These are phyloP conservation scores for Apodospora peruviana DNA, from an alignment of 495 filamentous ascomycete genomes.

Conservation along the genomic window DNA sequence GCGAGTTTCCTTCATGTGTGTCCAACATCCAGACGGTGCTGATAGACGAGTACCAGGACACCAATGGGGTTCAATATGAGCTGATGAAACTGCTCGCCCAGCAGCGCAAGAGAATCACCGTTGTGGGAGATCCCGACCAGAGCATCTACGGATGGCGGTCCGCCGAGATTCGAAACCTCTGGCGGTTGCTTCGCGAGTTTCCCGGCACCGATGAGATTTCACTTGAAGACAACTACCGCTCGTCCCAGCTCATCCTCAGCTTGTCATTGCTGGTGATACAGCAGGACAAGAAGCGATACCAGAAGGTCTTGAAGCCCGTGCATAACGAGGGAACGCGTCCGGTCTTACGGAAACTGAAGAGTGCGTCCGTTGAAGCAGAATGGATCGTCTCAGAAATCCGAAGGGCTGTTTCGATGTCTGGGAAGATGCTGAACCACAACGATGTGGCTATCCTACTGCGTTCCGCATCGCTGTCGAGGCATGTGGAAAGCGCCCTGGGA, in stretches of 20 bases:
- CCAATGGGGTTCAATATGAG: slow-evolving; percentile 91
- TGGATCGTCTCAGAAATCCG: slow-evolving; percentile 90
- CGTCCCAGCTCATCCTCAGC: slow-evolving; percentile 80
- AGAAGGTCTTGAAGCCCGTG: slow-evolving; percentile 73
- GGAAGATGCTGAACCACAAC: slow-evolving; percentile 60
- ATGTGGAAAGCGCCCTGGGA: slow-evolving; percentile 78
- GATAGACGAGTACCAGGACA: slow-evolving; percentile 98
- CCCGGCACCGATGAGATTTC: slow-evolving; percentile 73
- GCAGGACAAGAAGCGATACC: slow-evolving; percentile 75
- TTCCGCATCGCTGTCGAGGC: slow-evolving; percentile 74
- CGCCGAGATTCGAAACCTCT: slow-evolving; percentile 87
- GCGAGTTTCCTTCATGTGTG: slow-evolving; percentile 74
- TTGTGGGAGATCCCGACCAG: slow-evolving; percentile 96
- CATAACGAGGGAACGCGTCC: slow-evolving; percentile 78
- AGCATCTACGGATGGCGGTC: slow-evolving; percentile 99
- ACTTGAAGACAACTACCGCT: slow-evolving; percentile 94
- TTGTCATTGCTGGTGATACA: slow-evolving; percentile 83
- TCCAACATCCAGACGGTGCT: slow-evolving; percentile 86
- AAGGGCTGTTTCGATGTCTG: slow-evolving; percentile 64
- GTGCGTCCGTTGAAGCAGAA: slow-evolving; percentile 66
- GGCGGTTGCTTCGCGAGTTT: slow-evolving; percentile 69
- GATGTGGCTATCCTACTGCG: slow-evolving; percentile 87
- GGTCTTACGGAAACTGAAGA: slow-evolving; percentile 72
- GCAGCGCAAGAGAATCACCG: slow-evolving; percentile 67
- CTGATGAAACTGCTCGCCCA: slow-evolving; percentile 87